A percentile compares a stretch with the other conserved stretches of the same genome.
These are phyloP conservation scores for Talaromyces borbonicus DNA, from an alignment of 495 filamentous ascomycete species.

Conservation along the genomic window DNA sequence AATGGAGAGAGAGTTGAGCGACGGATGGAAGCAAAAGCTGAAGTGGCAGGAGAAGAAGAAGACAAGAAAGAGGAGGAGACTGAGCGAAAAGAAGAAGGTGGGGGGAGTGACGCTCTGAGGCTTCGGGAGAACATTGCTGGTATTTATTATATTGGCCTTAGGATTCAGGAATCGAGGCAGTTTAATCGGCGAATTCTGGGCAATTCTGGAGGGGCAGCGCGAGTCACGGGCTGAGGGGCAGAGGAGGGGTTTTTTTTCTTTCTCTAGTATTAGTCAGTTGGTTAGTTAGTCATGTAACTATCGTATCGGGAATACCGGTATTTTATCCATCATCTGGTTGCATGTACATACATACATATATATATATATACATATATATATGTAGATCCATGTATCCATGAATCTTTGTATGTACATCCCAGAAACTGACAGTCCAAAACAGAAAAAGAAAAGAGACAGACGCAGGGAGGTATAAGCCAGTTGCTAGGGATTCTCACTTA, in stretches of 20 bases:
- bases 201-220: background rate
- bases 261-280: background rate
- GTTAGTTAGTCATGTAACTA: background rate
- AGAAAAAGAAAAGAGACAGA: too few relatives aligned
- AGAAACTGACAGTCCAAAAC: too few relatives aligned
- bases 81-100: conserved; percentile 21
- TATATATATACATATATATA: too few relatives aligned
- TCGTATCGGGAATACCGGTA: background rate
- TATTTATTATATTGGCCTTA: conserved; percentile 13
- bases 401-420: too few relatives aligned
- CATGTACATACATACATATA: too few relatives aligned
- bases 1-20: conserved; percentile 28
- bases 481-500: too few relatives aligned
- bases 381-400: too few relatives aligned
- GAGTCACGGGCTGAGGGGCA: conserved; percentile 8
- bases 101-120: conserved; percentile 38
- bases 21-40: conserved; percentile 28
- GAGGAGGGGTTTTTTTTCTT: background rate
- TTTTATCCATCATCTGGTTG: too few relatives aligned
- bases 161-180: conserved; percentile 17
- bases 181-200: conserved; percentile 15
- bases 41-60: conserved; percentile 10
- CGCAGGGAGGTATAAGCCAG: too few relatives aligned
- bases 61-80: conserved; percentile 8
- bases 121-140: conserved; percentile 43